A percentile compares a stretch with the other conserved stretches of the same genome.
Conservation (phyloP, 768 basidiomycete species). For the Boletus barrowsii region DNA sequence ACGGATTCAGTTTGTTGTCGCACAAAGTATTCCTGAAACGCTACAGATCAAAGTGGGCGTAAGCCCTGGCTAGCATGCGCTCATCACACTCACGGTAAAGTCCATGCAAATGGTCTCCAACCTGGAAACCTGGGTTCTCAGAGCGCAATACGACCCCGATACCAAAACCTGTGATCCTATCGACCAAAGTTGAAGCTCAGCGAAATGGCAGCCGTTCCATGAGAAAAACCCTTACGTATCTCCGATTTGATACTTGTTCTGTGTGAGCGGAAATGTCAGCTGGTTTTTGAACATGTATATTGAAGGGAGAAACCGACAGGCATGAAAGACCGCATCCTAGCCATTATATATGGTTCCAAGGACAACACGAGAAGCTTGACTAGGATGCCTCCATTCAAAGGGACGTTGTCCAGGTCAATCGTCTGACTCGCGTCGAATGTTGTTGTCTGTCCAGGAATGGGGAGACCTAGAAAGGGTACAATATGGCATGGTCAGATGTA, state of each 20-base stretch:
- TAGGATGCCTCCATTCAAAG: conserved; percentile 45
- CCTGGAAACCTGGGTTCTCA: conserved; percentile 9
- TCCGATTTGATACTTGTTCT: not conserved
- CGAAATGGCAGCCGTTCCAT: not conserved
- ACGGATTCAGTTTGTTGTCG: not conserved
- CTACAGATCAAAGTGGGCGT: conserved; percentile 28
- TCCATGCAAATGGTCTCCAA: conserved; percentile 15
- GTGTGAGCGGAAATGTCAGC: conserved; percentile 8
- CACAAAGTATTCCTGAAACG: conserved; percentile 18
- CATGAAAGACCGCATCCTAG: conserved; percentile 32
- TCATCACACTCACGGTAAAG: conserved; percentile 27
- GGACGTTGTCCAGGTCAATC: conserved; percentile 48
- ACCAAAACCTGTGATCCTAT: conserved; percentile 32
- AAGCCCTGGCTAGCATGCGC: not conserved
- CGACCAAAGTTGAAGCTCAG: not conserved
- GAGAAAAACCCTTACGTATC: not conserved
- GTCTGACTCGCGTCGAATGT: conserved; percentile 41
- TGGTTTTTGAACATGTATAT: not conserved
- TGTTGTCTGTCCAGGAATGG: conserved; percentile 41
- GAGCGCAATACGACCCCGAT: conserved; percentile 31
- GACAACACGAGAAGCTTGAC: conserved; percentile 49
- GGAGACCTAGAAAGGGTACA: not conserved
- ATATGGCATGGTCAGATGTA: not conserved
- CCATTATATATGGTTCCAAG: conserved; percentile 44
- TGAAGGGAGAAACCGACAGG: conserved; percentile 37